Evolutionary conservation across 2,329 filamentous ascomycete genomes (phyloP).

Genomic region (Xylaria multiplex): DNA sequence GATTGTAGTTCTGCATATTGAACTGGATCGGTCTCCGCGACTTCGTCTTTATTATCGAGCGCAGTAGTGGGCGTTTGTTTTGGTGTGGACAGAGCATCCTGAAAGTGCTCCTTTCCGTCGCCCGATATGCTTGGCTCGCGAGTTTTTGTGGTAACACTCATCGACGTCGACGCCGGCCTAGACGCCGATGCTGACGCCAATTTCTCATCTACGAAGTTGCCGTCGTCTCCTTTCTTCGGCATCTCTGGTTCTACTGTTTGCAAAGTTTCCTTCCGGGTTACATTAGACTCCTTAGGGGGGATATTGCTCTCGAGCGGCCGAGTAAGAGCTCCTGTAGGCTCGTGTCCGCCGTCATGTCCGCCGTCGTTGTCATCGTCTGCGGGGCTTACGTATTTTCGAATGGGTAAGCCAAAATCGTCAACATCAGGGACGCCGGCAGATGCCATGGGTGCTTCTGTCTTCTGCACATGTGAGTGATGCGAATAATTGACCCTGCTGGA

Average conservation of each 20-base stretch:
- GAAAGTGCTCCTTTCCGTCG: slow-evolving; percentile 54
- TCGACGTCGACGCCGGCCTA: slow-evolving; percentile 31
- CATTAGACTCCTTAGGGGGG: background rate
- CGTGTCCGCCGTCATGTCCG: slow-evolving; percentile 13
- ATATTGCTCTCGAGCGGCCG: slow-evolving; percentile 6
- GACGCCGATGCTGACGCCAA: slow-evolving; percentile 34
- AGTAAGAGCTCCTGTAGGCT: slow-evolving; percentile 16
- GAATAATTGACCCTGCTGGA: slow-evolving; percentile 32
- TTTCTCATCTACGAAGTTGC: slow-evolving; percentile 29
- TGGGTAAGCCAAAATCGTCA: slow-evolving; percentile 78
- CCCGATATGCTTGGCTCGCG: slow-evolving; percentile 45
- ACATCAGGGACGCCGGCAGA: slow-evolving; percentile 57
- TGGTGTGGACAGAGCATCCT: slow-evolving; percentile 51
- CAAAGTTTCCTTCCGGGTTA: background rate
- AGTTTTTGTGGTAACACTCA: slow-evolving; percentile 36
- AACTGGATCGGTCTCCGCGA: slow-evolving; percentile 7
- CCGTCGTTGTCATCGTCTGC: slow-evolving; percentile 26
- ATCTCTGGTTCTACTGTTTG: slow-evolving; percentile 3
- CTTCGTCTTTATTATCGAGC: slow-evolving; percentile 30
- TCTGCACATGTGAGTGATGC: slow-evolving; percentile 47
- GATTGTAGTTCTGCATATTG: slow-evolving; percentile 26
- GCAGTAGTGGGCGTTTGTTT: slow-evolving; percentile 43
- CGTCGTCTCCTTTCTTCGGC: slow-evolving; percentile 18
- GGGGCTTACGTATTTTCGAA: slow-evolving; percentile 60
- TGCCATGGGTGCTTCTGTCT: slow-evolving; percentile 46